Evolutionary conservation across 2,329 filamentous ascomycete genomes (phyloP).

Genomic region (Ceratocystis albifundus): DNA sequence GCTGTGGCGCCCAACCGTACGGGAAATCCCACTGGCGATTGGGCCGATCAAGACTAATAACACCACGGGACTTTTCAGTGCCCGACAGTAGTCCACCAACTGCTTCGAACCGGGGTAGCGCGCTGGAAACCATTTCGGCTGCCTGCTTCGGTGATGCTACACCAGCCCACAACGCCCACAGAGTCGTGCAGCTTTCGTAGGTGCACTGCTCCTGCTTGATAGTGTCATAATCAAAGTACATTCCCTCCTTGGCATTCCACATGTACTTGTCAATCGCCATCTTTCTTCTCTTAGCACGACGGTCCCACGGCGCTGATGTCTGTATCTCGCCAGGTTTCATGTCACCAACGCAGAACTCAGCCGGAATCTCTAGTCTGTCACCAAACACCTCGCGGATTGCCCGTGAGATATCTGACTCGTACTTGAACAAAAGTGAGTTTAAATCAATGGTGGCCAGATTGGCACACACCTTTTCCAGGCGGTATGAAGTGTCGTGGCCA

Average conservation of each 20-base stretch:
- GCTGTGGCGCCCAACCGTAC: conserved; percentile 96
- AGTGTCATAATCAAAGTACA: conserved; percentile 98
- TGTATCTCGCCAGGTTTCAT: conserved; percentile 59
- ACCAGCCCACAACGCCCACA: conserved; percentile 96
- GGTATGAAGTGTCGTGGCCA: conserved; percentile 91
- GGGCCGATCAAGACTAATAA: conserved; percentile 66
- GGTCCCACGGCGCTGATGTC: conserved; percentile 80
- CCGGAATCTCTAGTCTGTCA: conserved; percentile 70
- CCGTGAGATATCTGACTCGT: conserved; percentile 84
- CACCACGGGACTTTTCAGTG: conserved; percentile 77
- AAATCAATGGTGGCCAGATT: conserved; percentile 88
- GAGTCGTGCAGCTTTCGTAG: conserved; percentile 87
- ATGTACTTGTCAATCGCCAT: conserved; percentile 80
- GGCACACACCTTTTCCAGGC: conserved; percentile 75
- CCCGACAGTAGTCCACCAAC: conserved; percentile 81
- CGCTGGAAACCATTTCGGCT: conserved; percentile 65
- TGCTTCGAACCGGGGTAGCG: conserved; percentile 76
- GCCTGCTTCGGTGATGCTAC: conserved; percentile 78
- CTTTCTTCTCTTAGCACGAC: conserved; percentile 73
- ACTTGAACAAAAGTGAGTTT: conserved; percentile 92
- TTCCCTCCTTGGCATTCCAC: conserved; percentile 83
- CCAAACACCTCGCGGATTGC: conserved; percentile 75
- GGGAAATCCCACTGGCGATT: conserved; percentile 98
- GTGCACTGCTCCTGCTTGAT: conserved; percentile 64
- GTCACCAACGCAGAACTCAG: conserved; percentile 61